Evolutionary conservation across 2,329 filamentous ascomycete species (phyloP), one percentile per base, ranked within the genome.

Genomic region (Leptographium galeiforme): DNA sequence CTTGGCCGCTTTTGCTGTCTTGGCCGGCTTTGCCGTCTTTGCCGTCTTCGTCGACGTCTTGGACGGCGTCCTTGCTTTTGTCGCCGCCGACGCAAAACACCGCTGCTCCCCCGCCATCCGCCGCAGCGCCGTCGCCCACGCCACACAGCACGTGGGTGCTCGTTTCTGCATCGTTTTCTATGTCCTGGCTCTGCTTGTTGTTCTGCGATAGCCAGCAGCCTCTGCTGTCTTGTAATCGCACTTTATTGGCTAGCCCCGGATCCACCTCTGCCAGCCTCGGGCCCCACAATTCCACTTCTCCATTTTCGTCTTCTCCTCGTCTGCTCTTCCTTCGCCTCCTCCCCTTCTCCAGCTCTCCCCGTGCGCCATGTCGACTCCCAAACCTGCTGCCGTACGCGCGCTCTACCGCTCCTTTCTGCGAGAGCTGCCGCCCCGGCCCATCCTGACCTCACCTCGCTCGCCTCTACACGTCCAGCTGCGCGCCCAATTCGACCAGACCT

Each of bases 381-480:
- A 53, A 34, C 41, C 50, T 8, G 62, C 70, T 2, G 66, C 11
- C 19, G 66, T 87, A 44, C 87, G 88, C 63, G 81, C 88, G 39
- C 77, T 95, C 64, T 97, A 97, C 77, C 87, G 91, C 63, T 79
- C 84, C 44, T 76, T 96, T 64, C 81, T 97, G 53, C 89, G 91
- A 67, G 89, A 96, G 72, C 82, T 96, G 10, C 91, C 91, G 2
- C 79, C 85, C 8, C 84, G 83, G 7, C 74, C 77, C 2, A 67
- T 79, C 61, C 73, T 78, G 58, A 70, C 72, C 54, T 61, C 69
- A 56, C 69, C 74, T 30, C 82, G 84, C 41, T 84, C 88, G 1
- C 79, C 82, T 2, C 71, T 94, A 14, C 85, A 91, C 68, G 66
- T 73, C 53, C 81, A 79, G 51, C 77, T 94, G 59, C 87, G 85